Conservation (phyloP, 129 eudicot species). For the Cynara cardunculus region DNA sequence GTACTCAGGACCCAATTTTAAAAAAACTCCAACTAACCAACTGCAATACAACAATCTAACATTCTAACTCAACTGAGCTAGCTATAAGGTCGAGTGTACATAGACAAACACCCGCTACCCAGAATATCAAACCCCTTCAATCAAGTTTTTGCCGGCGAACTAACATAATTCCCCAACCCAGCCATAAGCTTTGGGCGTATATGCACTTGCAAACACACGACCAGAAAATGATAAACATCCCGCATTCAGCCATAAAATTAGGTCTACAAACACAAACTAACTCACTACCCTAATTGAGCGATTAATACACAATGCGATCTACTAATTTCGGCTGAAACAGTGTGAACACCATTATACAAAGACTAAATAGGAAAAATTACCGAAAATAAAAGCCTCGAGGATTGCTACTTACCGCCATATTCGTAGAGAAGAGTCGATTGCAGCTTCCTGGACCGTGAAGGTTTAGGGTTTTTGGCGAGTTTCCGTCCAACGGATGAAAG, state of each 20-base stretch:
- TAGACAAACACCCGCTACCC: not conserved
- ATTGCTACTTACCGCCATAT: slow-evolving; percentile 31
- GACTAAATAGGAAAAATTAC: not conserved
- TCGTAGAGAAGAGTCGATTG: slow-evolving; percentile 15
- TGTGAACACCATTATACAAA: not conserved
- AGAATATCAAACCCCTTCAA: not conserved
- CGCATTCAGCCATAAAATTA: not conserved
- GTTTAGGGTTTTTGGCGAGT: slow-evolving; percentile 17
- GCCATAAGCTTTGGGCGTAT: not conserved
- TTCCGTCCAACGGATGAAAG: not conserved
- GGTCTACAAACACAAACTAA: not conserved
- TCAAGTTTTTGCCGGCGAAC: not conserved
- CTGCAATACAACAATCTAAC: not conserved
- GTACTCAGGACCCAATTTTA: not conserved
- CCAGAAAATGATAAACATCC: not conserved
- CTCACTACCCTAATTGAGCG: slow-evolving; percentile 6
- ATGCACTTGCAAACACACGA: not conserved
- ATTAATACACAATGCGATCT: slow-evolving; percentile 7
- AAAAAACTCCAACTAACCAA: not conserved
- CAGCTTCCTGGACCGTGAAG: slow-evolving; percentile 5
- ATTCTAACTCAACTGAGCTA: not conserved
- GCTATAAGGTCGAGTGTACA: not conserved
- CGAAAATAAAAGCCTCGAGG: not conserved
- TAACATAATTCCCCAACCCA: not conserved
- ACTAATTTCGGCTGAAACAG: not conserved